A percentile compares a stretch with the other conserved stretches of the same genome.
Conservation (phyloP, 257 asterid species). For the Gentiana macrophylla region DNA sequence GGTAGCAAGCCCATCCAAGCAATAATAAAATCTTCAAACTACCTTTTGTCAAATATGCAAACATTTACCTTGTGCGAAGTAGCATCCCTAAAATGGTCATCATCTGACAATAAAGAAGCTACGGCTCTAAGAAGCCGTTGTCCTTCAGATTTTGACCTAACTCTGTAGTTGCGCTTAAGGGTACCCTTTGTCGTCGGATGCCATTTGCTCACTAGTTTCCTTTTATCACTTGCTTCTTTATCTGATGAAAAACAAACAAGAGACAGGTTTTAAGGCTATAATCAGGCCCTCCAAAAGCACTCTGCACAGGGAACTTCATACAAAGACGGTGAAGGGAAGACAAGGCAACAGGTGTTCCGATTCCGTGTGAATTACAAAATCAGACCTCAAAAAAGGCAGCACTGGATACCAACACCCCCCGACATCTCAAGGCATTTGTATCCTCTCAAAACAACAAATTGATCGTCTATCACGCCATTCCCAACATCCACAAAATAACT, state of each 20-base stretch:
- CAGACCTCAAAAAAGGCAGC: too few species aligned
- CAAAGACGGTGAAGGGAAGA: background rate
- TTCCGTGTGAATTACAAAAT: too few species aligned
- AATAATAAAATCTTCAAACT: too few species aligned
- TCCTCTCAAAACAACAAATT: too few species aligned
- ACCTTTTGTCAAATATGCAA: too few species aligned
- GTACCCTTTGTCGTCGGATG: slow-evolving; percentile 96
- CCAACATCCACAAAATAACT: too few species aligned
- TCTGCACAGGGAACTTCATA: background rate
- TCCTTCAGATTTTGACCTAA: slow-evolving; percentile 80
- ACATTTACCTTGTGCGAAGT: slow-evolving; percentile 79
- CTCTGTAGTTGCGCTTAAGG: slow-evolving; percentile 77
- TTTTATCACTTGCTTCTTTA: slow-evolving; percentile 67
- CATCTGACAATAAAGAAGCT: slow-evolving; percentile 84
- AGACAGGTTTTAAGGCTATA: slow-evolving; percentile 1
- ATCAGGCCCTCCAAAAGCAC: background rate
- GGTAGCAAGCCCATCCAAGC: too few species aligned
- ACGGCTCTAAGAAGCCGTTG: slow-evolving; percentile 63
- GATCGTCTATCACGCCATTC: too few species aligned
- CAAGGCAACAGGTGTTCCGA: background rate
- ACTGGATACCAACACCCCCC: too few species aligned
- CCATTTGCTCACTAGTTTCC: slow-evolving; percentile 92
- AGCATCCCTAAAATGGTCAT: slow-evolving; percentile 90
- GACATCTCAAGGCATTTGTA: too few species aligned
- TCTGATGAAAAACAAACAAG: slow-evolving; percentile 29